Evolutionary conservation across 2,329 filamentous ascomycete species (phyloP), one percentile per base, ranked within the genome.

Genomic region (Ophiocordyceps camponoti-leonardi): DNA sequence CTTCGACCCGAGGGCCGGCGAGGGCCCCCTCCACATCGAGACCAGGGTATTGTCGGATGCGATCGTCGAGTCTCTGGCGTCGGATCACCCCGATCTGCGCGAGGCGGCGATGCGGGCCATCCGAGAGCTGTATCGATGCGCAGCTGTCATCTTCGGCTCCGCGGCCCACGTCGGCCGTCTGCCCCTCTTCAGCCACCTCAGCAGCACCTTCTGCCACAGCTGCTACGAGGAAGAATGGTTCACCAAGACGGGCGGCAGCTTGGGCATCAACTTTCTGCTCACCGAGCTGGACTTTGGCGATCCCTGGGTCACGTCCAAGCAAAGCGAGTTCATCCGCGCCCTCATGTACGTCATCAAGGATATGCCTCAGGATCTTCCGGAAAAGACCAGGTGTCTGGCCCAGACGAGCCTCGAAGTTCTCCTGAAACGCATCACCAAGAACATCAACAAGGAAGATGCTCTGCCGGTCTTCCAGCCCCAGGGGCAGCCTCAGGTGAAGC

Each of bases 171-270:
- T 88, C 30, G 77, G 84, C 31, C 79, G 79, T 46, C 71, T 98
- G 10, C 78, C 82, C 0, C 86, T 98, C 62, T 98, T 98, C 64
- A 74, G 73, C 48, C 81, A 90, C 55, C 70, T 98, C 6, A 81
- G 83, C 37, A 83, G 79, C 49, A 81, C 80, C 0, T 94, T 96
- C 59, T 92, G 86, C 54, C 92, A 98, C 59, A 87, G 86, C 51
- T 98, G 92, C 60, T 88, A 95, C 55, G 87, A 92, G 55, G 90
- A 98, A 60, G 92, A 98, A 56, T 99, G 93, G 92, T 98, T 94
- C 58, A 88, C 88, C 45, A 98, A 99, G 64, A 84, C 87, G 35
- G 92, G 90, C 43, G 92, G 92, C 37, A 88, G 84, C 45, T 67
- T 90, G 19, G 93, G 93, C 46, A 95, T 99, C 55, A 82, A 85